Evolutionary conservation across 164 flowering plant species (phyloP).

Genomic region (Vitis cinerea): DNA sequence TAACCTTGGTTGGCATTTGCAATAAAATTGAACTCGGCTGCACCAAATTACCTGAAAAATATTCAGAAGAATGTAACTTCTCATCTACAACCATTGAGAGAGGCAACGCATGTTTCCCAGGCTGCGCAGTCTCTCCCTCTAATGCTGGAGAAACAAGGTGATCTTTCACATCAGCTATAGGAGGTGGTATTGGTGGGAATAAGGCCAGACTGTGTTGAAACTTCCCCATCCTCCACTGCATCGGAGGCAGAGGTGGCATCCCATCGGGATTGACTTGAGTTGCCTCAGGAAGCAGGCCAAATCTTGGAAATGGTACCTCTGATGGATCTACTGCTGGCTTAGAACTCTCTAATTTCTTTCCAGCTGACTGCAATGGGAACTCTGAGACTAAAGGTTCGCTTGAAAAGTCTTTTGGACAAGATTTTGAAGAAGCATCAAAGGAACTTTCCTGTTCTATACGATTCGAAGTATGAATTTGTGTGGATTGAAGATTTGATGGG

Average conservation of each 20-base stretch:
- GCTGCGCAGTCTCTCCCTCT: conserved; percentile 5
- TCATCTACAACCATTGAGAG: conserved; percentile 11
- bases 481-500: conserved; percentile 5
- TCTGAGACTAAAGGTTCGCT: conserved; percentile 21
- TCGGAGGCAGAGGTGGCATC: conserved; percentile 89
- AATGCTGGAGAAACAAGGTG: conserved; percentile 21
- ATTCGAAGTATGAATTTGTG: conserved; percentile 6
- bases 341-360: conserved; percentile 16
- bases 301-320: conserved; percentile 19
- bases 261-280: conserved; percentile 31
- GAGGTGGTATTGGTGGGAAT: conserved; percentile 20
- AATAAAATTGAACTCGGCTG: conserved; percentile 9
- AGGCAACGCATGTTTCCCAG: conserved; percentile 24
- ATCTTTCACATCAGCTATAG: conserved; percentile 16
- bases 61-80: conserved; percentile 15
- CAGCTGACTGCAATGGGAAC: conserved; percentile 9
- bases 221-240: conserved; percentile 83
- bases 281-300: conserved; percentile 23
- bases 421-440: conserved; percentile 15
- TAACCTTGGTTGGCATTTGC: conserved; percentile 12
- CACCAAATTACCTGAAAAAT: conserved; percentile 1
- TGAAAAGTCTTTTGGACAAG: conserved; percentile 13
- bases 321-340: conserved; percentile 16
- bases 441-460: conserved; percentile 13
- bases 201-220: conserved; percentile 24